Base-by-base conservation (phyloP, 352 stramenopile genomes). In the Globisporangium takayamanum region DNA sequence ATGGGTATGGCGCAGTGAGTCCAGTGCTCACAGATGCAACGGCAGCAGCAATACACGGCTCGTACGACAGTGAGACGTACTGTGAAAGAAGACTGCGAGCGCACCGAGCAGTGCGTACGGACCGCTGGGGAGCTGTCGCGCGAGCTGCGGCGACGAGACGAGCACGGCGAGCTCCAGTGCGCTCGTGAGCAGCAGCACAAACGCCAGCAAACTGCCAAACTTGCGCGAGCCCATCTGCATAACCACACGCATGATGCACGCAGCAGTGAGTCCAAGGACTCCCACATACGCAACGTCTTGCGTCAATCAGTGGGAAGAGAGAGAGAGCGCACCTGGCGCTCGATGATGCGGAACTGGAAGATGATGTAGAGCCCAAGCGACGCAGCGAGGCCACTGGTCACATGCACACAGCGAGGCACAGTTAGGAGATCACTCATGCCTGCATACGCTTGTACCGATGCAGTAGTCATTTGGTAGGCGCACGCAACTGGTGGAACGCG, bases 331-430 rank as follows among this genome's bases (percentile, higher is more conserved):
- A 86, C 76, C 71, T 84, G 73, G 2, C 85, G 74, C 62, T 95
- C 85, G 20, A 95, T 63, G 25, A 92, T 69, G 48, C 85, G 81
- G 66, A 88, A 93, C 72, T 92, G 81, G 72, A 92, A 95, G 58
- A 95, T 74, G 49, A 86, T 68, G 56, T 95, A 95, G 46, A 95
- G 71, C 7, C 85, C 85, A 51, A 95, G 74, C 1, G 83, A 86
- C 41, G 84, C 83, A 0, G 80, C 81, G 25, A 95, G 62, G 8
- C 85, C 85, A 73, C 85, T 93, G 37, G 12, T 47, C 20, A 14
- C 36, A 60, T 18, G 51, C 20, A 57, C 25, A 53, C 12, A 33
- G 28, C 2, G 28, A 33, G 28, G 28, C 28, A 5, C 28, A 33
- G 28, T 33, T 33, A 33, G 28, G 28, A 33, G 28, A 33, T 3